These are phyloP conservation scores for Aspergillus chevalieri DNA, from an alignment of 2,329 filamentous ascomycete genomes.

Conservation along the genomic window DNA sequence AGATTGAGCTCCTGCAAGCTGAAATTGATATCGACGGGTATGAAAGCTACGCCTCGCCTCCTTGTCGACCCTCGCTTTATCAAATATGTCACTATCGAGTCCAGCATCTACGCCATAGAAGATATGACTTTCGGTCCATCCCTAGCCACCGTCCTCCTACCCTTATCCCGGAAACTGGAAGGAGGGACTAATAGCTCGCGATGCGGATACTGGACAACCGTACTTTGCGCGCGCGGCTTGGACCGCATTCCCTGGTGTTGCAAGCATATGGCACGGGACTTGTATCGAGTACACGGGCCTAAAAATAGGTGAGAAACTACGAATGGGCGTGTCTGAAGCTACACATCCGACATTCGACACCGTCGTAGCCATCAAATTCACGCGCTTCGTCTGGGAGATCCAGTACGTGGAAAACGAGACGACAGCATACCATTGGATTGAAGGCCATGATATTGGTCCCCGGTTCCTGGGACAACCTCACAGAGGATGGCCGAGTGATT, in stretches of 20 bases:
- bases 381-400: conserved; percentile 35
- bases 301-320: conserved; percentile 13
- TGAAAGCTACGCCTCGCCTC: no score
- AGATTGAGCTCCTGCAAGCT: no score
- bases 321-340: conserved; percentile 21
- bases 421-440: conserved; percentile 32
- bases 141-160: conserved; percentile 14
- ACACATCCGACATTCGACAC: conserved; percentile 9
- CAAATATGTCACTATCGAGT: conserved; percentile 12
- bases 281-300: conserved; percentile 18
- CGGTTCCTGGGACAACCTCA: conserved; percentile 37
- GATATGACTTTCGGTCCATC: conserved; percentile 27
- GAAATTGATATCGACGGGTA: no score
- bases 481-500: conserved; percentile 34
- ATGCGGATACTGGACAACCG: conserved; percentile 10
- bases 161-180: conserved; percentile 26
- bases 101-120: conserved; percentile 17
- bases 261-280: conserved; percentile 18
- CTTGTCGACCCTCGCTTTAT: no score
- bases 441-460: conserved; percentile 30
- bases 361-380: conserved; percentile 31
- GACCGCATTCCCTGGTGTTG: conserved; percentile 16
- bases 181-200: conserved; percentile 17
- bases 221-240: conserved; percentile 13
- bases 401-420: conserved; percentile 32